These are phyloP conservation scores for Lepidium aucheri DNA, from an alignment of 345 rosid genomes.

Conservation along the genomic window DNA sequence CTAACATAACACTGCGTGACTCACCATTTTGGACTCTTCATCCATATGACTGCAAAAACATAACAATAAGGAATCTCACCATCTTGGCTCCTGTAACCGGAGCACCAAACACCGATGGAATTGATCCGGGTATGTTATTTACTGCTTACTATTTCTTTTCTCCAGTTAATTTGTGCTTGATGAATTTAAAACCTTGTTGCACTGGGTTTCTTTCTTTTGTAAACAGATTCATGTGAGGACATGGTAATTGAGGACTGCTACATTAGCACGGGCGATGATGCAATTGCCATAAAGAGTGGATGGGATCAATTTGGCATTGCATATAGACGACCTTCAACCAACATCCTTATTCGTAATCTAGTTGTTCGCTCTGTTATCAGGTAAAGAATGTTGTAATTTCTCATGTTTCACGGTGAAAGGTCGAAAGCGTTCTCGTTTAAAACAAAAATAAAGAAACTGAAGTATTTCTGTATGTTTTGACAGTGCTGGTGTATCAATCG, in stretches of 20 bases:
- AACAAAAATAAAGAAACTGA: neutral
- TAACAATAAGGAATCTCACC: slow-evolving; percentile 64
- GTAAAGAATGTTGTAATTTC: slow-evolving; percentile 31
- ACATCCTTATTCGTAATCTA: slow-evolving; percentile 81
- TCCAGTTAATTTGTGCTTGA: neutral
- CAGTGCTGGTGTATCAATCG: slow-evolving; percentile 87
- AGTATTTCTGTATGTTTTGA: neutral
- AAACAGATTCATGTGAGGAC: slow-evolving; percentile 86
- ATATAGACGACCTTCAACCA: slow-evolving; percentile 70
- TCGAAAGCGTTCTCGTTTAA: neutral
- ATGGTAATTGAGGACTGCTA: slow-evolving; percentile 94
- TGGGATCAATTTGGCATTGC: slow-evolving; percentile 98
- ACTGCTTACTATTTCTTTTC: neutral
- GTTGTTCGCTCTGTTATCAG: slow-evolving; percentile 90
- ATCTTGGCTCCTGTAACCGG: slow-evolving; percentile 69
- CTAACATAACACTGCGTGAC: slow-evolving; percentile 73
- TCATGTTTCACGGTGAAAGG: neutral
- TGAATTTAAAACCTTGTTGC: neutral
- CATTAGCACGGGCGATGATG: slow-evolving; percentile 97
- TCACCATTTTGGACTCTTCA: slow-evolving; percentile 98
- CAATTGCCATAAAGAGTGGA: slow-evolving; percentile 91
- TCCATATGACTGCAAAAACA: slow-evolving; percentile 95
- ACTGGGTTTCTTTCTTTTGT: neutral
- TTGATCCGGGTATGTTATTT: slow-evolving; percentile 69
- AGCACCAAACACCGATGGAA: slow-evolving; percentile 98